phyloP scores from a whole-genome alignment of 2,329 filamentous ascomycete species.

The Ophiocordyceps australis region DNA sequence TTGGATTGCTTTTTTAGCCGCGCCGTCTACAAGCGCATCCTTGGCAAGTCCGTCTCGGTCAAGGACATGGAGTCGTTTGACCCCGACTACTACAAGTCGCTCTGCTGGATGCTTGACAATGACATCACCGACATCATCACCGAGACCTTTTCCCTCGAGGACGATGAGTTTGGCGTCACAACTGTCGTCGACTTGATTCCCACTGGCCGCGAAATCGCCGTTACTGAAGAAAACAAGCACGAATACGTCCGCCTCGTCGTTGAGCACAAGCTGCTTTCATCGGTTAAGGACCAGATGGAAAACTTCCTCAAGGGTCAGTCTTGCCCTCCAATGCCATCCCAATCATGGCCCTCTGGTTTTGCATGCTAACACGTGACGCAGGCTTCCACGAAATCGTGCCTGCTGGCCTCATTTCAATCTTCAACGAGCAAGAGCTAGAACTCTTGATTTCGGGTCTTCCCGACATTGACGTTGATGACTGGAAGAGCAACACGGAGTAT shows the following conservation, averaged over 20 bases:
- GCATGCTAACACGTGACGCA: constrained; percentile 10
- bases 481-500: constrained; percentile 98
- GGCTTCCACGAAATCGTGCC: constrained; percentile 98
- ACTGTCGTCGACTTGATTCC: constrained; percentile 74
- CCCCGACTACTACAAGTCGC: constrained; percentile 95
- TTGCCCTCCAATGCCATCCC: not conserved
- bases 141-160: constrained; percentile 87
- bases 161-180: constrained; percentile 83
- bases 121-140: constrained; percentile 97
- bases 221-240: constrained; percentile 97
- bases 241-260: constrained; percentile 92
- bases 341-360: not conserved
- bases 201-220: constrained; percentile 77
- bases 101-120: constrained; percentile 96
- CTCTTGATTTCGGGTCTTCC: constrained; percentile 90
- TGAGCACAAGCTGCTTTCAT: constrained; percentile 80
- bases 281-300: constrained; percentile 87
- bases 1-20: constrained; percentile 98
- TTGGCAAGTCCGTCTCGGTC: constrained; percentile 86
- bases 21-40: constrained; percentile 93
- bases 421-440: constrained; percentile 96
- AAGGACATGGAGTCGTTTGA: constrained; percentile 99
- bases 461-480: constrained; percentile 95
- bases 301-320: constrained; percentile 65
- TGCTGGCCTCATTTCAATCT: constrained; percentile 84